phyloP scores from a whole-genome alignment of 2,329 filamentous ascomycete species.

The Aspergillus glaucus region DNA sequence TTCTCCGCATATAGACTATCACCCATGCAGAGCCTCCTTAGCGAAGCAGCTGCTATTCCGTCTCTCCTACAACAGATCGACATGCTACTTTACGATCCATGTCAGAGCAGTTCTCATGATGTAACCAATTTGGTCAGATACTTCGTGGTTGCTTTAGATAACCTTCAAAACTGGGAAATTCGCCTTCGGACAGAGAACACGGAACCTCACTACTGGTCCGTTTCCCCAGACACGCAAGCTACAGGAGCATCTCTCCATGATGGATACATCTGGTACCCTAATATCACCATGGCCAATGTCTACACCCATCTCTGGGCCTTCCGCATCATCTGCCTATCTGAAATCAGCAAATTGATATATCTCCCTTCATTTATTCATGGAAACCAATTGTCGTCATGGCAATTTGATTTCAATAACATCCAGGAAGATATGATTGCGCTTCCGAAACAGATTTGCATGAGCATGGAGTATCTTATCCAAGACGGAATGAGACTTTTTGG shows the following conservation, averaged over 20 bases:
- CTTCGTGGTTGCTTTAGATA: background rate
- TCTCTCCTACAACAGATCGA: constrained; percentile 19
- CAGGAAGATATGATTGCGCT: constrained; percentile 6
- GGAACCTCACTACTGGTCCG: background rate
- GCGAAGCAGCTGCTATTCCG: constrained; percentile 23
- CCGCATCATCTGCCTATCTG: constrained; percentile 29
- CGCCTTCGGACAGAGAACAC: background rate
- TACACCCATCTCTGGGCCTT: constrained; percentile 37
- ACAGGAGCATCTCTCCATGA: background rate
- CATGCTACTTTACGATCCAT: constrained; percentile 5
- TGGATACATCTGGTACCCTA: constrained; percentile 24
- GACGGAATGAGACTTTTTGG: constrained; percentile 38
- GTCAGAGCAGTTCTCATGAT: background rate
- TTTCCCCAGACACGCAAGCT: background rate
- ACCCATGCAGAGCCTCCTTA: constrained; percentile 29
- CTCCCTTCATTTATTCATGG: background rate
- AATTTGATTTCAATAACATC: background rate
- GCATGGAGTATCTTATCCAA: constrained; percentile 33
- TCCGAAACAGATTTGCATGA: constrained; percentile 25
- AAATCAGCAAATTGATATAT: constrained; percentile 16
- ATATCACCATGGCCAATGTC: constrained; percentile 33
- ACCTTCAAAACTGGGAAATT: constrained; percentile 1
- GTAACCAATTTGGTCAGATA: background rate
- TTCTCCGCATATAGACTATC: constrained; percentile 21
- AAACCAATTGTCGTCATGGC: background rate